Evolutionary conservation across 192 early-diverging fungal genomes (phyloP), one percentile per base, ranked within the genome.

Genomic region (Gamsiella multidivaricata): DNA sequence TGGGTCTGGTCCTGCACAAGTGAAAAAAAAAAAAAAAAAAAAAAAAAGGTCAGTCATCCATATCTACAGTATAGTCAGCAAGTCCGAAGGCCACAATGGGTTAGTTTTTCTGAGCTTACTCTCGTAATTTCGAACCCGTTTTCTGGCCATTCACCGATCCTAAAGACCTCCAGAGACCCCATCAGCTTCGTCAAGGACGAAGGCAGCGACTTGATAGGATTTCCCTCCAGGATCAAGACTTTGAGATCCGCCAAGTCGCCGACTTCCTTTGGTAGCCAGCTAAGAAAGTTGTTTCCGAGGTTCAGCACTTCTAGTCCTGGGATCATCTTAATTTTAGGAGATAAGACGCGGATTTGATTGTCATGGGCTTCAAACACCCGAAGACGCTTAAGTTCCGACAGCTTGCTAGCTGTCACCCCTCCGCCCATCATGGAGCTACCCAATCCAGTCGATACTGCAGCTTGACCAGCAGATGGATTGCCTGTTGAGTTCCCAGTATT

Each of bases 321-420:
- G 2, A 82, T 51, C 36, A 61, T 23, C 20, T 80, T 82, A 26
- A 88, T 83, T 3, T 83, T 81, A 22, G 56, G 46, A 22, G 87
- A 82, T 22, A 88, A 33, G 31, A 67, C 54, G 12, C 80, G 83
- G 26, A 88, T 65, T 60, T 85, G 83, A 31, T 88, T 88, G 23
- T 80, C 55, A 14, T 78, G 69, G 1, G 81, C 81, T 20, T 72
- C 70, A 65, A 84, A 67, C 17, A 79, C 67, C 11, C 70, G 49
- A 23, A 84, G 64, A 39, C 47, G 70, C 33, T 72, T 69, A 22
- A 82, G 51, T 50, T 82, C 75, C 10, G 52, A 61, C 36, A 82
- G 49, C 32, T 82, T 72, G 47, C 68, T 73, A 1, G 81, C 71
- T 18, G 74, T 78, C 2, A 78, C 53, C 7, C 74, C 74, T 39